These are phyloP conservation scores for Tilletia indica DNA, from an alignment of 1,284 basidiomycete genomes.

Conservation along the genomic window DNA sequence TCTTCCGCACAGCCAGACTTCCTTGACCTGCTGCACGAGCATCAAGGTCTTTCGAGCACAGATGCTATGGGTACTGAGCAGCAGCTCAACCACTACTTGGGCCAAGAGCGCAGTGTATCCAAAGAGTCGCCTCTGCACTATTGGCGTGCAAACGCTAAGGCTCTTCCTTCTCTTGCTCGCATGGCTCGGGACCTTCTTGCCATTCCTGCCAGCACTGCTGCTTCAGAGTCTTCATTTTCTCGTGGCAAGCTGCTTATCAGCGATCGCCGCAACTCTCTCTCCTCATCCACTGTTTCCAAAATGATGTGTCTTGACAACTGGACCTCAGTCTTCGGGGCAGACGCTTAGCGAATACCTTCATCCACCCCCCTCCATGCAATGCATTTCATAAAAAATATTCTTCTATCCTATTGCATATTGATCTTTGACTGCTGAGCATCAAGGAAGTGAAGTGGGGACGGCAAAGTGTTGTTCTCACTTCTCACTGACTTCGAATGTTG, in stretches of 20 bases:
- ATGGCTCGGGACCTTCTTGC: background rate
- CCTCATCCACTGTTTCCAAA: background rate
- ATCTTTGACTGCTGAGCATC: too few species aligned
- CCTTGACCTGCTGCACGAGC: background rate
- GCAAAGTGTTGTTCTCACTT: too few species aligned
- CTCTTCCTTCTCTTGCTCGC: background rate
- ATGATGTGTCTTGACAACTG: constrained; percentile 1
- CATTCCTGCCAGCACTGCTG: background rate
- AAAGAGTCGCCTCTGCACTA: background rate
- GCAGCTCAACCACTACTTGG: background rate
- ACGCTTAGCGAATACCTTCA: too few species aligned
- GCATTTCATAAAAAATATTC: too few species aligned
- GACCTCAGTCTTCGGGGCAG: too few species aligned
- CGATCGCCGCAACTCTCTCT: background rate
- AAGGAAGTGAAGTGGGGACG: too few species aligned
- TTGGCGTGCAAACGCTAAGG: background rate
- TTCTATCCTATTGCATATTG: too few species aligned
- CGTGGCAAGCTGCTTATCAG: constrained; percentile 5
- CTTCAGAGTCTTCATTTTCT: background rate
- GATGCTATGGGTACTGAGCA: background rate
- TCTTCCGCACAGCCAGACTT: background rate
- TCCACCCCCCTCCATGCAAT: too few species aligned
- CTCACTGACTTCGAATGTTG: too few species aligned
- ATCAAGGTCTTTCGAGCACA: background rate
- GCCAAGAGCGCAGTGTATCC: background rate